These are phyloP conservation scores for Rhodotorula sphaerocarpa DNA, from an alignment of 768 basidiomycete species.

Conservation along the genomic window DNA sequence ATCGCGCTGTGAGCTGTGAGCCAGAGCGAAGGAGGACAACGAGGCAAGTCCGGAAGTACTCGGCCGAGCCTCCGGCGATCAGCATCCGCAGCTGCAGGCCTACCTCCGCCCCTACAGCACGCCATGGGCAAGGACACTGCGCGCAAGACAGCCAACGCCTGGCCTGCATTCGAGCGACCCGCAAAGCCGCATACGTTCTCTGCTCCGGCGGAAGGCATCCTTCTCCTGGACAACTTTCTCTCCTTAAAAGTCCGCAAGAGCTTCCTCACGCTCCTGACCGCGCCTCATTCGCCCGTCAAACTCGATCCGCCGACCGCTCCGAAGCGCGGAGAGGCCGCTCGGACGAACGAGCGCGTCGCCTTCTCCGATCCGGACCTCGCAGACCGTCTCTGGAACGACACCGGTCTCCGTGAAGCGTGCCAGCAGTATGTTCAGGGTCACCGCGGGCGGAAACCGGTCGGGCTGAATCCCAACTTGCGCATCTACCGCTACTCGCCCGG, in stretches of 20 bases:
- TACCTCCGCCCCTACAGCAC: too few species aligned
- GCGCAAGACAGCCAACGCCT: too few species aligned
- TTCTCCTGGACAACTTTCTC: constrained; percentile 19
- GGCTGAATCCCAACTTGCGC: constrained; percentile 63
- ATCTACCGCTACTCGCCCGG: constrained; percentile 55
- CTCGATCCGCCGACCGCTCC: constrained; percentile 52
- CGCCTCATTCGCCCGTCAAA: constrained; percentile 47
- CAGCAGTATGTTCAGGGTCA: background rate
- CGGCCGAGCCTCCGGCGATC: too few species aligned
- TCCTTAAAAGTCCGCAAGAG: constrained; percentile 44
- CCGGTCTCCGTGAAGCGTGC: constrained; percentile 11
- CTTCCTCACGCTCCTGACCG: constrained; percentile 53
- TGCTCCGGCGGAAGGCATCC: constrained; percentile 8
- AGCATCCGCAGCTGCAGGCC: too few species aligned
- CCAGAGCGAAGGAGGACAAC: too few species aligned
- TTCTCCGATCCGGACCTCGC: constrained; percentile 57
- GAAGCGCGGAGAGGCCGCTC: constrained; percentile 62
- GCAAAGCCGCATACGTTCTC: too few species aligned
- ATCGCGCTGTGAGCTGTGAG: too few species aligned
- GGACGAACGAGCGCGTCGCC: constrained; percentile 62
- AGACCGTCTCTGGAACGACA: constrained; percentile 44
- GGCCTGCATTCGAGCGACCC: too few species aligned
- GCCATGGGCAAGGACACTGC: too few species aligned
- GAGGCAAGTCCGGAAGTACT: too few species aligned
- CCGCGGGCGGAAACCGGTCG: constrained; percentile 37